Conservation (phyloP, 139 green algal species). For the Chlorella sp. region DNA sequence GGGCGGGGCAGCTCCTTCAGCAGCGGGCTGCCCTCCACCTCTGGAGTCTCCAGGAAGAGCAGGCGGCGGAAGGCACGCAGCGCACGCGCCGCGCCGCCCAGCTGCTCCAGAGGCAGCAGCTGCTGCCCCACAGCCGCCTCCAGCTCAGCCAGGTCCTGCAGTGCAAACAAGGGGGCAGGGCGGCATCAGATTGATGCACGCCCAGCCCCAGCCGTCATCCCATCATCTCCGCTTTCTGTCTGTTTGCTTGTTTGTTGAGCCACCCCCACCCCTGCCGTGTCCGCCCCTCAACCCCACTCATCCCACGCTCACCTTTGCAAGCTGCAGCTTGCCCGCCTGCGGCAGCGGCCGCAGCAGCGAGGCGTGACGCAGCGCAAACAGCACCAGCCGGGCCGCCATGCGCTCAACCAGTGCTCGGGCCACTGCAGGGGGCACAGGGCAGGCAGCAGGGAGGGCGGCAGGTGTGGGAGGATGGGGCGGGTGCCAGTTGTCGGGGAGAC, state of each 20-base stretch:
- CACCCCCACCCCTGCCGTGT: no score
- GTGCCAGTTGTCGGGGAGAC: no score
- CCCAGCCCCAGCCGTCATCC: no score
- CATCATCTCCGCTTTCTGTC: no score
- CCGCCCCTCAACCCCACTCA: no score
- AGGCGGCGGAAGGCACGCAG: slow-evolving; percentile 79
- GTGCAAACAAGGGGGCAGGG: no score
- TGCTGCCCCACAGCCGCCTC: slow-evolving; percentile 79
- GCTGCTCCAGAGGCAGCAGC: slow-evolving; percentile 77
- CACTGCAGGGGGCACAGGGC: slow-evolving; percentile 31
- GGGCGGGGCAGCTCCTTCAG: slow-evolving; percentile 76
- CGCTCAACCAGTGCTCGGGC: slow-evolving; percentile 70
- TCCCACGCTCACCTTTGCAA: slow-evolving; percentile 60
- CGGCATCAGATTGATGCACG: no score
- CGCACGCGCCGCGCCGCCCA: slow-evolving; percentile 68
- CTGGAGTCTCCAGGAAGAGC: slow-evolving; percentile 58
- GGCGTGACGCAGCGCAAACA: slow-evolving; percentile 92
- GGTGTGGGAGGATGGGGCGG: no score
- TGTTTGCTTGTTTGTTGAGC: no score
- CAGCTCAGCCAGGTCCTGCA: slow-evolving; percentile 89
- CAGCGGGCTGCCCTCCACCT: slow-evolving; percentile 47
- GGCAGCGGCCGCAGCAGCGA: slow-evolving; percentile 82
- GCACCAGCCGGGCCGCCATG: slow-evolving; percentile 82
- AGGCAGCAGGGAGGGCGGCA: no score
- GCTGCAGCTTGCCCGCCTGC: slow-evolving; percentile 70